These are phyloP conservation scores for Botrytis cinerea DNA, from an alignment of 2,329 filamentous ascomycete species.

Conservation along the genomic window DNA sequence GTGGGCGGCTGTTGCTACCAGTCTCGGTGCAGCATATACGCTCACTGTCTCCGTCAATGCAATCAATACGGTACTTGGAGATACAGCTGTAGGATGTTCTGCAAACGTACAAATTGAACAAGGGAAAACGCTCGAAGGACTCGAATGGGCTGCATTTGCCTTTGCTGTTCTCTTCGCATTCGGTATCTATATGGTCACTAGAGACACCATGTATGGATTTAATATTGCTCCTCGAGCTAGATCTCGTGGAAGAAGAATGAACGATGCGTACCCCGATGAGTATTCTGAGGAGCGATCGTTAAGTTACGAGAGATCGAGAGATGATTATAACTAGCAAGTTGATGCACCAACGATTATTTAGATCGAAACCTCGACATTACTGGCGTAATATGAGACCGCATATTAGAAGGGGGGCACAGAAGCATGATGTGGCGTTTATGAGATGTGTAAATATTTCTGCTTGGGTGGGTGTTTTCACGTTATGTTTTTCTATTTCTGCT, in stretches of 20 bases:
- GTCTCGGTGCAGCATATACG: constrained; percentile 15
- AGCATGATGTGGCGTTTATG: background rate
- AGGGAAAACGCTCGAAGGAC: constrained; percentile 17
- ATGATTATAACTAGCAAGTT: background rate
- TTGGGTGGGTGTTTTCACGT: background rate
- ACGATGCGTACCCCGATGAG: constrained; percentile 6
- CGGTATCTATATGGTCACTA: constrained; percentile 19
- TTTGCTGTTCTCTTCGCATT: constrained; percentile 18
- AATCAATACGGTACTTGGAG: constrained; percentile 13
- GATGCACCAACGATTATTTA: background rate
- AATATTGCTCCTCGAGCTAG: constrained; percentile 9
- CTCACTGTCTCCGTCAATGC: constrained; percentile 17
- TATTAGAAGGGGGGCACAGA: background rate
- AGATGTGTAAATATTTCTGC: background rate
- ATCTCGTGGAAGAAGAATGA: constrained; percentile 17
- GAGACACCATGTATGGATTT: constrained; percentile 20
- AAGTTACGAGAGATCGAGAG: constrained; percentile 14
- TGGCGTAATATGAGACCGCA: background rate
- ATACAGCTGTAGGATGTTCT: background rate
- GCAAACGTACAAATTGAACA: constrained; percentile 16
- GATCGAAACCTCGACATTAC: background rate
- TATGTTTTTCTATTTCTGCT: constrained; percentile 4
- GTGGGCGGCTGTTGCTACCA: constrained; percentile 11
- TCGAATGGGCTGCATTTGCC: constrained; percentile 12
- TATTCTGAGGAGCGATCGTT: constrained; percentile 8